Conservation (phyloP, 768 basidiomycete species). For the Lanmaoa pseudosensibilis region DNA sequence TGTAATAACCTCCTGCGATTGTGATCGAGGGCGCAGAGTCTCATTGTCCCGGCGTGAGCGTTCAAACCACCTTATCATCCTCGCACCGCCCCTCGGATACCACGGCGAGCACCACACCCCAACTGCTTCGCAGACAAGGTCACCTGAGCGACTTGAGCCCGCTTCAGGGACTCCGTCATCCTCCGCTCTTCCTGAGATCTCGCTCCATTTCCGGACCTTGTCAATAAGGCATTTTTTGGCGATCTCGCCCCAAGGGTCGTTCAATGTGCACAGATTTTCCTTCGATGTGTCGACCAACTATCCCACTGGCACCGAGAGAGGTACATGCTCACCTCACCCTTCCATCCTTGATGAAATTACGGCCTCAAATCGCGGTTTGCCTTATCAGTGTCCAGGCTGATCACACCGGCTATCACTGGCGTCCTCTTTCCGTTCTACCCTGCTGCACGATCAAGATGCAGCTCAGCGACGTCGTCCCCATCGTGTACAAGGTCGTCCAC, state of each 20-base stretch:
- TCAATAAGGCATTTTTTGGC: constrained; percentile 25
- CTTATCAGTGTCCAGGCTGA: constrained; percentile 11
- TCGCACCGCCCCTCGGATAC: constrained; percentile 10
- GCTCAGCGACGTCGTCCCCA: background rate
- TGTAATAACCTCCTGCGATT: background rate
- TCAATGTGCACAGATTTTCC: constrained; percentile 5
- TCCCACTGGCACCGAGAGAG: background rate
- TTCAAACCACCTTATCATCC: background rate
- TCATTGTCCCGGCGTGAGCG: constrained; percentile 2
- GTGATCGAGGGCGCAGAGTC: background rate
- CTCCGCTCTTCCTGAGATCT: constrained; percentile 25
- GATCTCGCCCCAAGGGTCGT: constrained; percentile 19
- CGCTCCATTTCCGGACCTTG: constrained; percentile 24
- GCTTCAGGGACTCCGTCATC: constrained; percentile 25
- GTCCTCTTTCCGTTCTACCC: background rate
- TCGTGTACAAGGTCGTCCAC: background rate
- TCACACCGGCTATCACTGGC: constrained; percentile 19
- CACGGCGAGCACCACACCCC: constrained; percentile 4
- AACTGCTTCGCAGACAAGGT: background rate
- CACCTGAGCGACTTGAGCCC: constrained; percentile 21
- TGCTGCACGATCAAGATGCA: background rate
- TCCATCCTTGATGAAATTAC: constrained; percentile 10
- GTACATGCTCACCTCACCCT: background rate
- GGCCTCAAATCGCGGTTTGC: background rate
- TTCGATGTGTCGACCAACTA: background rate